These are phyloP conservation scores for Pogostemon cablin DNA, from an alignment of 257 asterid genomes.

Conservation along the genomic window DNA sequence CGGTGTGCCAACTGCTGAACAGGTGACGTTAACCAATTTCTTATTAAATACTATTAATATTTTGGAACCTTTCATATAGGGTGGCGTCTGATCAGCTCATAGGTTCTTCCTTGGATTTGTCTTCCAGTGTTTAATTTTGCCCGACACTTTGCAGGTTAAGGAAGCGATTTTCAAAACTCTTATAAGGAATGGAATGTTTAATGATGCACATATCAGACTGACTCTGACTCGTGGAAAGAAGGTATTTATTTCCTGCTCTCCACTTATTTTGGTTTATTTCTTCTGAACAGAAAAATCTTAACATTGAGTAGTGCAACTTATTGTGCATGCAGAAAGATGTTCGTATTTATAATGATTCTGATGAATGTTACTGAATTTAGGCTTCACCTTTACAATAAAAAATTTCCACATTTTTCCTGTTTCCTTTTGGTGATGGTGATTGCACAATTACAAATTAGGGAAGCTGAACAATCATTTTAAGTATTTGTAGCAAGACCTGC, in stretches of 20 bases:
- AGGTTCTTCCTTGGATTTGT: constrained; percentile 6
- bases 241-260: constrained; percentile 39
- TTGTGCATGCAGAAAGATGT: constrained; percentile 16
- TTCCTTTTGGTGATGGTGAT: constrained; percentile 13
- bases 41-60: not conserved
- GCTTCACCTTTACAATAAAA: not conserved
- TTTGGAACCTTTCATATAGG: constrained; percentile 14
- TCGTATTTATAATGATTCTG: constrained; percentile 9
- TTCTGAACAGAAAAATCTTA: not conserved
- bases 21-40: constrained; percentile 46
- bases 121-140: not conserved
- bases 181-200: constrained; percentile 83
- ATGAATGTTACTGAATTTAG: constrained; percentile 15
- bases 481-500: constrained; percentile 1
- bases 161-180: constrained; percentile 88
- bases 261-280: constrained; percentile 9
- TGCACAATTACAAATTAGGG: not conserved
- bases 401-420: not conserved
- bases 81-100: not conserved
- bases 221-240: constrained; percentile 97
- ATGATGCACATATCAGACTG: constrained; percentile 73
- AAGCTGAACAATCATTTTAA: constrained; percentile 12
- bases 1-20: constrained; percentile 65
- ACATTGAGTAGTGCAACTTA: constrained; percentile 1
- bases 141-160: constrained; percentile 66